Percentiles rank a stretch among this genome's conserved stretches.
Evolutionary conservation across 75 land plant species (phyloP).

Genomic region (Azolla pinnata): DNA sequence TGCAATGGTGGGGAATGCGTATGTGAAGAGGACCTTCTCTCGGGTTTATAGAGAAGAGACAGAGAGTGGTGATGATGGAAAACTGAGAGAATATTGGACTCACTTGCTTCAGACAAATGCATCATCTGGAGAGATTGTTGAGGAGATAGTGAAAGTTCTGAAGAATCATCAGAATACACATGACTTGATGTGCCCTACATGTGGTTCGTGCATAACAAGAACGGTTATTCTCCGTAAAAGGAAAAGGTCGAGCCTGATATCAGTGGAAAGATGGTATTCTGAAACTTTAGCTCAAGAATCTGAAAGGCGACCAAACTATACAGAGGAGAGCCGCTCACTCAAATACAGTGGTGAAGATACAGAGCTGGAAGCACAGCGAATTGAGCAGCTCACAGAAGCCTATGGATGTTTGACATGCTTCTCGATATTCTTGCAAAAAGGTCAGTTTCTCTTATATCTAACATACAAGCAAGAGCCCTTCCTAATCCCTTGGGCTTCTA

Average conservation of each 20-base stretch:
- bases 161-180: constrained; percentile 24
- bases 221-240: constrained; percentile 29
- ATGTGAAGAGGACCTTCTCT: too few species aligned
- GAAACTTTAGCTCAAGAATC: background rate
- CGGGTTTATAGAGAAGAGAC: too few species aligned
- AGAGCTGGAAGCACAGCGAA: background rate
- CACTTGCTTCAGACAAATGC: constrained; percentile 6
- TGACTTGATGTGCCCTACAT: constrained; percentile 26
- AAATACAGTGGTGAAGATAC: background rate
- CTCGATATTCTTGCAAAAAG: constrained; percentile 27
- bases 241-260: constrained; percentile 18
- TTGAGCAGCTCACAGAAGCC: constrained; percentile 10
- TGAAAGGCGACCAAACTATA: background rate
- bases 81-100: constrained; percentile 6
- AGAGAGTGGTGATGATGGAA: constrained; percentile 1
- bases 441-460: constrained; percentile 7
- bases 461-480: background rate
- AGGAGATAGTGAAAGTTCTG: constrained; percentile 22
- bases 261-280: constrained; percentile 16
- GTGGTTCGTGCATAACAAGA: constrained; percentile 28
- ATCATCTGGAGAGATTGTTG: constrained; percentile 2
- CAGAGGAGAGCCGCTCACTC: background rate
- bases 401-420: constrained; percentile 34
- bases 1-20: too few species aligned
- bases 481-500: background rate